Base-by-base conservation (phyloP, 2,329 filamentous ascomycete species). In the Hymenoscyphus infarciens region DNA sequence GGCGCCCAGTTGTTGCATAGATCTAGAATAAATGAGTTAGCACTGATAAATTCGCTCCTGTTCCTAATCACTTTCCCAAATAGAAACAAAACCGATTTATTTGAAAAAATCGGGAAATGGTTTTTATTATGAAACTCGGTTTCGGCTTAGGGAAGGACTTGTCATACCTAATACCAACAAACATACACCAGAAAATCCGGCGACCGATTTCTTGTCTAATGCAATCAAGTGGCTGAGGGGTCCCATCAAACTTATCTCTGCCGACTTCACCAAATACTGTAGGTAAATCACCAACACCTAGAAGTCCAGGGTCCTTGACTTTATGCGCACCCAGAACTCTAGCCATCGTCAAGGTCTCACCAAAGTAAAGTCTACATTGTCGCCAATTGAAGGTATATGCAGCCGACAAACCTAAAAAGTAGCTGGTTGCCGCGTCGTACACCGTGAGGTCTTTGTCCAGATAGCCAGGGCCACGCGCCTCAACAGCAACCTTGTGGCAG, bases 151-250 rank as follows among this genome's bases (percentile, higher is more conserved):
- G 19, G 54, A 13, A n/a, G n/a, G 8, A 45, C 60, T 25, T 71
- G 11, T 11, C 79, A 66, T 77, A 87, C 83, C 87, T 83, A 64
- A 91, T 84, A 38, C 88, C 88, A 5, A 92, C 84, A 65, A 95
- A 86, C 68, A 92, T 82, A 25, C 90, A 88, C 87, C 92, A 97
- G 74, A 96, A 97, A 49, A 96, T 87, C 66, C 89, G 84, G 73
- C 90, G 89, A 56, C 88, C 86, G 56, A 90, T 83, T 75, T 92
- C 88, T 70, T 88, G 85, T 71, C 87, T 87, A 59, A 92, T 83
- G 57, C 88, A 87, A 69, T 91, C 87, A 64, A 89, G 60, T 39
- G 62, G 59, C 31, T 68, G 59, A 11, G 61, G 13, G 31, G 60
- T 61, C 35, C 38, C 58, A 25, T 68, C 63, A 45, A 61, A 62